Percentiles rank a stretch among this genome's conserved stretches.
Conservation (phyloP, 352 stramenopile species). For the Globisporangium paddicum region DNA sequence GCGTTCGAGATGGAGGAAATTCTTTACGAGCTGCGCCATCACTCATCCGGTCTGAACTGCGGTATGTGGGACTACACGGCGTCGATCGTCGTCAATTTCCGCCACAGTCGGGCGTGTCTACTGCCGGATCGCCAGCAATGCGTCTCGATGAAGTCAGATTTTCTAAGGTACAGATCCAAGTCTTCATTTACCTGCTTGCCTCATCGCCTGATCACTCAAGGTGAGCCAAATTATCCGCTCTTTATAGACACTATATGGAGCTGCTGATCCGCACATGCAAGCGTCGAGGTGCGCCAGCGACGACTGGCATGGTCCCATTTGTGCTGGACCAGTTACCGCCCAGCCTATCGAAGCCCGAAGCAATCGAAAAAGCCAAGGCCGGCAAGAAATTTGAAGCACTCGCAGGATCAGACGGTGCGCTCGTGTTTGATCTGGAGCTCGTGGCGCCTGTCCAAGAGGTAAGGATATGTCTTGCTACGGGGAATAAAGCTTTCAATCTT, state of each 20-base stretch:
- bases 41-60: constrained; percentile 95
- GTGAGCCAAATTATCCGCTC: too few species aligned
- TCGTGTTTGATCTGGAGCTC: constrained; percentile 91
- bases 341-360: constrained; percentile 45
- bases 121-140: constrained; percentile 89
- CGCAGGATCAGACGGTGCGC: constrained; percentile 91
- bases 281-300: constrained; percentile 89
- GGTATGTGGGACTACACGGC: constrained; percentile 98
- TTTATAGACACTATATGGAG: constrained; percentile 84
- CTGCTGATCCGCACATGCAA: constrained; percentile 93
- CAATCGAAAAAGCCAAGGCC: constrained; percentile 72
- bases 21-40: constrained; percentile 92
- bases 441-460: constrained; percentile 58
- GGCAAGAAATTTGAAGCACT: constrained; percentile 87
- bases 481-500: not conserved
- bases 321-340: constrained; percentile 90
- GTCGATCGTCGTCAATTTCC: constrained; percentile 94
- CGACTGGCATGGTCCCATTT: constrained; percentile 95
- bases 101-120: constrained; percentile 69
- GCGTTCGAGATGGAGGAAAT: constrained; percentile 97
- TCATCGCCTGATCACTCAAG: not conserved
- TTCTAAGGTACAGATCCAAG: constrained; percentile 60
- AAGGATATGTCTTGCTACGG: not conserved
- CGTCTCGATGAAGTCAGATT: constrained; percentile 65
- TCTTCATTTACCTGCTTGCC: not conserved